Evolutionary conservation across 495 filamentous ascomycete species (phyloP).

Genomic region (Echria macrotheca): DNA sequence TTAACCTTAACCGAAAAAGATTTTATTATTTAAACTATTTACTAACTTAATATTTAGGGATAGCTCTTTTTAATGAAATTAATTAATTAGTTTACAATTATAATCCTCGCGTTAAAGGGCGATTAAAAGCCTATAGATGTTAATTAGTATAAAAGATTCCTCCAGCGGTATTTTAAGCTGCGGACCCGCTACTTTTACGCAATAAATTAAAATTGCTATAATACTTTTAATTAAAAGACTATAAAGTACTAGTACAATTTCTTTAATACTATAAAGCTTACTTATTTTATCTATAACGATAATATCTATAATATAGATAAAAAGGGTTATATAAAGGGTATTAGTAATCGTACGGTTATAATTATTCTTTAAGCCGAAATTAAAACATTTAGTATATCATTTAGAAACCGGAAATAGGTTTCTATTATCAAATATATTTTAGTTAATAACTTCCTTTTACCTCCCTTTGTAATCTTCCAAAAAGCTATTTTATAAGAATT

Average conservation of each 20-base stretch:
- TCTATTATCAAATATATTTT: constrained; percentile 3
- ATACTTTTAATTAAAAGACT: neutral
- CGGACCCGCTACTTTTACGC: neutral
- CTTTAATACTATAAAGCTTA: neutral
- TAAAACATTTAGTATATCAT: neutral
- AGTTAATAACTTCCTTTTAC: constrained; percentile 1
- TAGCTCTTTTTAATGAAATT: no score
- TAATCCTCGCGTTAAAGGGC: neutral
- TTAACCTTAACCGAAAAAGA: neutral
- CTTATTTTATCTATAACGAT: neutral
- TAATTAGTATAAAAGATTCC: neutral
- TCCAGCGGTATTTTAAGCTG: neutral
- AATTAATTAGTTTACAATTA: neutral
- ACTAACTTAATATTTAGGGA: no score
- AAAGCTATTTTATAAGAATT: neutral
- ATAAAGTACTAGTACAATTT: neutral
- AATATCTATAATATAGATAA: constrained; percentile 1
- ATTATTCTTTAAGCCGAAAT: no score
- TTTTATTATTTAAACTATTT: neutral
- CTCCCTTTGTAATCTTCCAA: constrained; percentile 3
- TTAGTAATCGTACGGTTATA: no score
- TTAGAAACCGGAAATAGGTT: neutral
- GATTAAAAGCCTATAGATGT: no score
- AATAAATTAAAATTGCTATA: neutral
- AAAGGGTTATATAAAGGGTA: constrained; percentile 4